Base-by-base conservation (phyloP, 495 filamentous ascomycete genomes). In the Penicillium robsamsonii region DNA sequence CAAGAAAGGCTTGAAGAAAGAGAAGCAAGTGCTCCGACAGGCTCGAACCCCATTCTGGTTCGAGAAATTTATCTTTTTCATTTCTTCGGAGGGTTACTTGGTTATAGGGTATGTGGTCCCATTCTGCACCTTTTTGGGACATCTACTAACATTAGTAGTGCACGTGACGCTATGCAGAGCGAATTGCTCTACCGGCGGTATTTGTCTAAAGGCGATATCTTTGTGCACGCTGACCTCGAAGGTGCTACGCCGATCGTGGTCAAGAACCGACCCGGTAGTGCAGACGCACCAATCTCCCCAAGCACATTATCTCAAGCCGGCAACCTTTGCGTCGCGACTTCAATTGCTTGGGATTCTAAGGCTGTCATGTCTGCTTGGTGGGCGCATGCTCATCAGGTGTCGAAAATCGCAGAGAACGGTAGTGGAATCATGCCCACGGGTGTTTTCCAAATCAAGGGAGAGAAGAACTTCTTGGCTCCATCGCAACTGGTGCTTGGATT, bases 321-420 rank as follows among this genome's bases (percentile, higher is more conserved):
- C 2, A 87, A 83, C 49, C 65, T 97, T 17, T 85, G 86, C 2
- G 89, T 97, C 25, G 84, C 87, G 45, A 89, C 89, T 30, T 96
- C 91, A 1, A 86, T 70, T 45, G 92, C 92, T 2, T 98, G 94
- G 94, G 94, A 97, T 48, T 92, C 89, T 0, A 98, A 97, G 72
- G 92, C 91, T 5, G 84, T 88, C 10, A 95, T 97, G 91, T 85
- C 87, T 7, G 92, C 93, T 13, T 98, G 88, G 85, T 98, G 94
- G 94, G 92, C 91, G 0, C 80, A 85, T 46, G 86, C 88, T 12
- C 84, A 90, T 53, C 92, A 97, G 65, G 90, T 97, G 0, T 88
- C 89, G 2, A 97, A 97, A 73, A 88, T 81, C 40, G 84, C 85
- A 0, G 76, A 82, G 0, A 80, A 80, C 2, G 93, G 92, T n/a